Conservation (phyloP, 305 asterid genomes). For the Stenogyne calaminthoides region DNA sequence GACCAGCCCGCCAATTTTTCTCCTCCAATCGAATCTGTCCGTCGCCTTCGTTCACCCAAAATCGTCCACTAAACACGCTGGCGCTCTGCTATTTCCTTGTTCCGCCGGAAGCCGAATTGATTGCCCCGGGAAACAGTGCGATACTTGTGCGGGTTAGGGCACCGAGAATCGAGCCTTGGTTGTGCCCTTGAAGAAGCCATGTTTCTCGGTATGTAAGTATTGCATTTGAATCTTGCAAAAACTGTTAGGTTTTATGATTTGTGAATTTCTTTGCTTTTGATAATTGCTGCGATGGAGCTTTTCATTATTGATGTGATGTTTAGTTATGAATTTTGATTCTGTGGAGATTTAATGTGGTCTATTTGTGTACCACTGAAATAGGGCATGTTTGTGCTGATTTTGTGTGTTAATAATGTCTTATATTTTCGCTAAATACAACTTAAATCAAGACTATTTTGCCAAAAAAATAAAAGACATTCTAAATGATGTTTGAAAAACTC, state of each 20-base stretch:
- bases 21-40: too few relatives aligned
- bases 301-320: neutral
- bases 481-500: too few relatives aligned
- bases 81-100: too few relatives aligned
- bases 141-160: slow-evolving; percentile 93
- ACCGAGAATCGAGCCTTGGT: slow-evolving; percentile 97
- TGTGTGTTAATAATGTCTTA: neutral
- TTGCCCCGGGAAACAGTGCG: slow-evolving; percentile 98
- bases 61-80: too few relatives aligned
- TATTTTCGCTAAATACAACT: too few relatives aligned
- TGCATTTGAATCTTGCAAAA: neutral
- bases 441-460: too few relatives aligned
- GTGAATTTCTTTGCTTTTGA: slow-evolving; percentile 9
- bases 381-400: neutral
- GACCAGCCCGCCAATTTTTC: too few relatives aligned
- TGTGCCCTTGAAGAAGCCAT: neutral
- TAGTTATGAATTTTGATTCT: slow-evolving; percentile 14
- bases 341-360: slow-evolving; percentile 14
- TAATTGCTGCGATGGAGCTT: neutral
- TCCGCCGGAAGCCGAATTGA: slow-evolving; percentile 43
- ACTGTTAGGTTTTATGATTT: neutral
- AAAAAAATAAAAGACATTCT: too few relatives aligned
- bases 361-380: neutral
- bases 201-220: slow-evolving; percentile 45
- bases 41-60: too few relatives aligned